Evolutionary conservation across 495 filamentous ascomycete genomes (phyloP), one percentile per base, ranked within the genome.

Genomic region (Penicillium tannophilum): DNA sequence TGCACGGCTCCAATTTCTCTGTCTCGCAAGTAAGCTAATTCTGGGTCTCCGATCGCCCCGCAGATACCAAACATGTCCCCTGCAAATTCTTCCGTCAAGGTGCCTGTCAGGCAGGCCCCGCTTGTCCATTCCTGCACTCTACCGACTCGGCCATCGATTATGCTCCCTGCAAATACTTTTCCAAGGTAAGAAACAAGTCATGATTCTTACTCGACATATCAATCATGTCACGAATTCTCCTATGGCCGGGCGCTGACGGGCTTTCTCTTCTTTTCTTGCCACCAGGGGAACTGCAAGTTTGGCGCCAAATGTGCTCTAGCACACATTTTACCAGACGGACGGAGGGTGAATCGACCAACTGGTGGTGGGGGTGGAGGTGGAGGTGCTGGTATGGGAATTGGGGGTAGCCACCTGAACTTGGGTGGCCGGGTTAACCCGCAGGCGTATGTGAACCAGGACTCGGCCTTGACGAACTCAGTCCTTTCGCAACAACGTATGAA

Each of bases 21-120:
- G 39, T 17, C 39, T 41, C 6, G 39, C 16, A 41, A 17, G 7
- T 19, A 42, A 52, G 51, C 66, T 66, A 63, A 69, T 53, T 50
- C 6, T 43, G 12, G 9, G 49, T 28, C 44, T 69, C 54, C 63
- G 53, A 56, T 58, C 30, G 50, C 26, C 56, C 55, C 17, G 45
- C 69, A 98, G 94, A 97, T 71, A 95, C 96, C 16, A 92, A 92
- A 51, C 94, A 98, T 78, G 94, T 98, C 41, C 94, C 94, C 17
- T 98, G 94, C 89, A 98, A 98, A 79, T 98, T 98, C 86, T 98
- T 92, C 76, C 86, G 91, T 47, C 90, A 96, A 76, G 94, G 94
- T 68, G 87, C 90, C 67, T 98, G 94, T 75, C 93, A 97, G 82
- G 94, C 94, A 48, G 94, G 94, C 62, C 89, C 89, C 69, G 90